These are phyloP conservation scores for Strobilomyces dryophilus DNA, from an alignment of 768 basidiomycete genomes.

Conservation along the genomic window DNA sequence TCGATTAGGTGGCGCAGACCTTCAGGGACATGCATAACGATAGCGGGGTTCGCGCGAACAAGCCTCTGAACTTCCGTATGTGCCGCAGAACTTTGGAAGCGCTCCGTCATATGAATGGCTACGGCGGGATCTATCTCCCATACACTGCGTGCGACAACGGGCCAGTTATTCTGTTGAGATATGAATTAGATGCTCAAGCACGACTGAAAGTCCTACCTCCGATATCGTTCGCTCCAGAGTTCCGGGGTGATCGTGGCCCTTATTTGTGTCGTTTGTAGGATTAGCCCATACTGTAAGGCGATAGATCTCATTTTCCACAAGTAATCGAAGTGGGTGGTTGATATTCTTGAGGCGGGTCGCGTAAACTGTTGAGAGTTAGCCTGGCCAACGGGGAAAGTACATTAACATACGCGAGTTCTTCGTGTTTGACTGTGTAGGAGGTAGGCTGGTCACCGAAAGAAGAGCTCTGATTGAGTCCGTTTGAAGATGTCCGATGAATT, in stretches of 20 bases:
- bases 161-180: constrained; percentile 54
- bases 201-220: constrained; percentile 45
- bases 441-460: constrained; percentile 57
- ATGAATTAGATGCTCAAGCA: constrained; percentile 2
- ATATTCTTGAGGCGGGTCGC: constrained; percentile 56
- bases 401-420: constrained; percentile 39
- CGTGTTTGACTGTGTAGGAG: constrained; percentile 44
- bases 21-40: constrained; percentile 73
- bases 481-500: constrained; percentile 76
- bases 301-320: constrained; percentile 89
- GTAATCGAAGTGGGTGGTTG: constrained; percentile 71
- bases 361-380: constrained; percentile 43
- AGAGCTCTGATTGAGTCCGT: constrained; percentile 64
- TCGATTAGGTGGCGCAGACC: constrained; percentile 79
- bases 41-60: constrained; percentile 66
- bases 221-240: constrained; percentile 54
- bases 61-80: constrained; percentile 71
- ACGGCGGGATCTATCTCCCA: constrained; percentile 86
- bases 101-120: constrained; percentile 79
- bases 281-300: constrained; percentile 89
- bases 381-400: not conserved
- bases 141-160: constrained; percentile 58
- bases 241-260: constrained; percentile 58
- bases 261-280: constrained; percentile 70
- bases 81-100: constrained; percentile 69